A percentile compares a stretch with the other conserved stretches of the same genome.
Evolutionary conservation across 78 protist genomes (phyloP).

Genomic region (Capsaspora owczarzaki): DNA sequence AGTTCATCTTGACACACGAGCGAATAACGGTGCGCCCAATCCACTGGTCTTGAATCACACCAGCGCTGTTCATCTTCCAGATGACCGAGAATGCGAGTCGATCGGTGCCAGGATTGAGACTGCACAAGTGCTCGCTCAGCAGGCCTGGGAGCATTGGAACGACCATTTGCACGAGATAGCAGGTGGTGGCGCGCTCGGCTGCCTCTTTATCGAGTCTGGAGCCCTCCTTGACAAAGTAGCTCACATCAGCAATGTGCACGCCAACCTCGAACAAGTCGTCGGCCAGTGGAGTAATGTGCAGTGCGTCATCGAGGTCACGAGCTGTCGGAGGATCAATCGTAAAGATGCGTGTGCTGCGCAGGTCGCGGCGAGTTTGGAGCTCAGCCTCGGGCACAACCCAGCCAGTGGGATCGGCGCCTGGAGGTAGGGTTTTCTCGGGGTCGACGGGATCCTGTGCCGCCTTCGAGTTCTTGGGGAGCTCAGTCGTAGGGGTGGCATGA

Average conservation of each 20-base stretch:
- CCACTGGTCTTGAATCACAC: conserved; percentile 42
- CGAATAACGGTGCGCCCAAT: conserved; percentile 79
- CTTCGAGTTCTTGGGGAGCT: too few relatives aligned
- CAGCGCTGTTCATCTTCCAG: conserved; percentile 52
- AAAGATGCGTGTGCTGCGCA: conserved; percentile 50
- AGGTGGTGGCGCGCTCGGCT: conserved; percentile 58
- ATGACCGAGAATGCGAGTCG: conserved; percentile 77
- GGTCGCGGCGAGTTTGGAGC: conserved; percentile 44
- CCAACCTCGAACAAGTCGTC: conserved; percentile 53
- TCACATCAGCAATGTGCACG: conserved; percentile 92
- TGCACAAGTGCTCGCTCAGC: conserved; percentile 62
- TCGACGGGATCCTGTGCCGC: too few relatives aligned
- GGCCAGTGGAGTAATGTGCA: conserved; percentile 18
- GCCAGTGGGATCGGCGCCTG: too few relatives aligned
- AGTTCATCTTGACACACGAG: conserved; percentile 62
- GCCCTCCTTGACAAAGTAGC: conserved; percentile 56
- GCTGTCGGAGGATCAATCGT: conserved; percentile 89
- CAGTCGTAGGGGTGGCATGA: too few relatives aligned
- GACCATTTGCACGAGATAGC: conserved; percentile 74
- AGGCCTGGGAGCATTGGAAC: conserved; percentile 69
- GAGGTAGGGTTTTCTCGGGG: too few relatives aligned
- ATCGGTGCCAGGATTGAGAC: conserved; percentile 76
- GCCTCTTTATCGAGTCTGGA: conserved; percentile 73
- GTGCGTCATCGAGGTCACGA: conserved; percentile 88
- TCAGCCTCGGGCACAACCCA: not conserved